Base-by-base conservation (phyloP, 192 early-diverging fungal genomes). In the Coemansia guatemalensis region DNA sequence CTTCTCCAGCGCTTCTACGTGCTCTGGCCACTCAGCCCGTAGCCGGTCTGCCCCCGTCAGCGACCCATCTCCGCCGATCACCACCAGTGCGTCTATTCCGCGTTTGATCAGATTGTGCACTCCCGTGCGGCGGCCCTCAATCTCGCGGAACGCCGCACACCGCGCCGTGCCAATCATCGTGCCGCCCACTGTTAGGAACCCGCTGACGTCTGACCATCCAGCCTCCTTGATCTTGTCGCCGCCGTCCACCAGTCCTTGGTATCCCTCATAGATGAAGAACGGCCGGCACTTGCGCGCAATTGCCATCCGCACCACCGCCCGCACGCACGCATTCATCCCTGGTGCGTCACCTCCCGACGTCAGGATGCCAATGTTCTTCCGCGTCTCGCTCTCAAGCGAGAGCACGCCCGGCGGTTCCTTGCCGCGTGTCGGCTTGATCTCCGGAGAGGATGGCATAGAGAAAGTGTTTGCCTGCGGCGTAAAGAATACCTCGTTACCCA, bases 251-350 rank as follows among this genome's bases (percentile, higher is more conserved):
- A 99, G 85, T 30, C 96, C 94, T 79, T 97, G 92, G 70, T 96
- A 99, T 14, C 96, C 96, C 67, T 99, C 96, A 67, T 93, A 93
- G 58, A 99, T 90, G 11, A 89, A 90, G 75, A 85, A 99, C 3
- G 93, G 89, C 25, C 90, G 82, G 74, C 93, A 95, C 8, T 85
- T 90, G 21, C 87, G 84, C 20, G 89, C 83, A 64, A 96, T 88
- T 1, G 92, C 88, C 65, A 93, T 88, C 25, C 96, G 87, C 14
- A 95, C 94, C 24, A 96, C 91, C 8, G 90, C 87, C 24, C 96
- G 84, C 26, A 99, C 96, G 24, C 89, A 90, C 23, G 96, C 90
- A 67, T 99, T 99, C 96, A 99, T 99, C 25, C 96, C 96, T n/a
- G 89, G 91, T 11, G 92, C 89, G 71, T 99, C 96, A 30, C 96